phyloP scores from a whole-genome alignment of 257 asterid genomes.

The Penstemon davidsonii region DNA sequence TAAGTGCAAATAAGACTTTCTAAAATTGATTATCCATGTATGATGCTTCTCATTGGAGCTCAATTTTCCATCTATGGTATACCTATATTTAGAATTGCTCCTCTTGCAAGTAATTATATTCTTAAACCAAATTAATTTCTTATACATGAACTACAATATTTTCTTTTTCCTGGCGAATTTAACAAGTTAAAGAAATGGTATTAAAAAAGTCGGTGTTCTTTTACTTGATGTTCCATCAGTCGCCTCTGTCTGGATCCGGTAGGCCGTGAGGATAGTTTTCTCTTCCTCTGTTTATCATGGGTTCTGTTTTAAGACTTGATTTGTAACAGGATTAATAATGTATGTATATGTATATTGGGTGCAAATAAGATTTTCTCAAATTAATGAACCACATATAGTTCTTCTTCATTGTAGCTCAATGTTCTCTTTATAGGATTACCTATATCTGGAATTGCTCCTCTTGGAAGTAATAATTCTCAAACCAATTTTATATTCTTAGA shows the following conservation, averaged over 20 bases:
- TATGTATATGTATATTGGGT: not conserved
- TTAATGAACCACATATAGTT: not conserved
- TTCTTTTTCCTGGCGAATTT: constrained; percentile 8
- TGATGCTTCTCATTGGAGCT: not conserved
- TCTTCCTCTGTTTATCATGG: not conserved
- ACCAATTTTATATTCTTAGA: constrained; percentile 1
- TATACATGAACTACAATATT: not conserved
- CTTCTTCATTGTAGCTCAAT: not conserved
- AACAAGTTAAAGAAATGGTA: not conserved
- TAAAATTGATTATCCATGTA: constrained; percentile 1
- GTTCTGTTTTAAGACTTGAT: not conserved
- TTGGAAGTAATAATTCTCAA: constrained; percentile 9
- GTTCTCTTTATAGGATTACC: constrained; percentile 10
- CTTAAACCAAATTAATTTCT: not conserved
- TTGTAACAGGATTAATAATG: no score
- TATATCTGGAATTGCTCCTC: constrained; percentile 6
- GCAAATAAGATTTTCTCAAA: not conserved
- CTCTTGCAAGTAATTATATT: constrained; percentile 8
- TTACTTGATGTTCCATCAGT: not conserved
- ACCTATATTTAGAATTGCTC: constrained; percentile 11
- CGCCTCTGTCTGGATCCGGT: not conserved
- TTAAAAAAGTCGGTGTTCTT: not conserved
- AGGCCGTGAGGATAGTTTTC: not conserved
- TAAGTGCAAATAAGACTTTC: not conserved
- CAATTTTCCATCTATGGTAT: constrained; percentile 4